Percentiles rank a stretch among this genome's conserved stretches.
These are phyloP conservation scores for Aspergillus hancockii DNA, from an alignment of 495 filamentous ascomycete species.

Conservation along the genomic window DNA sequence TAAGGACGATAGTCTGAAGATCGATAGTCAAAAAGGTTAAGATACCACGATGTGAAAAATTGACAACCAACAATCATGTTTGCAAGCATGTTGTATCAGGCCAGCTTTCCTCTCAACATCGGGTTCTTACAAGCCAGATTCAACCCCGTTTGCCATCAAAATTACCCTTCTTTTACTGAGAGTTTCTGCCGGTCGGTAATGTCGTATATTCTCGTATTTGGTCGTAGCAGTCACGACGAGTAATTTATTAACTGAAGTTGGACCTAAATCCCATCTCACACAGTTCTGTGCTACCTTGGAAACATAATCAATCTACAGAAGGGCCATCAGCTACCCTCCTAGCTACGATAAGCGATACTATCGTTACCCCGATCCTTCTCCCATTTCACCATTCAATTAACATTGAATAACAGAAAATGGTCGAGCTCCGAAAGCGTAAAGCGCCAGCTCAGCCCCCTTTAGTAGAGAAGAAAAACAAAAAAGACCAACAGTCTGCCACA, in stretches of 20 bases:
- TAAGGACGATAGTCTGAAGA: not conserved
- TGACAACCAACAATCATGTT: not conserved
- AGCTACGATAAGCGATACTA: not conserved
- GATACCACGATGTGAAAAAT: not conserved
- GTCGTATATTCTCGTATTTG: not conserved
- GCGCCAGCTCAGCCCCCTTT: conserved; percentile 56
- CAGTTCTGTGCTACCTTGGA: too few relatives aligned
- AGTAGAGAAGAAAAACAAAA: conserved; percentile 56
- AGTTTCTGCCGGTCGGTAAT: too few relatives aligned
- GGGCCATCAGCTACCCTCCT: not conserved
- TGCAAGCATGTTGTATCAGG: not conserved
- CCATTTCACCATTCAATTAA: not conserved
- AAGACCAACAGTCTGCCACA: conserved; percentile 46
- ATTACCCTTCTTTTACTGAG: too few relatives aligned
- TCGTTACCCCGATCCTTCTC: not conserved
- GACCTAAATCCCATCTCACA: not conserved
- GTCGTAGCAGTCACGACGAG: not conserved
- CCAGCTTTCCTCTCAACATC: not conserved
- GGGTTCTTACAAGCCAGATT: not conserved
- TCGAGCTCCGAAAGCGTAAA: conserved; percentile 77
- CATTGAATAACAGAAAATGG: conserved; percentile 34
- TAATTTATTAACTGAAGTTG: too few relatives aligned
- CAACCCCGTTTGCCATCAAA: too few relatives aligned
- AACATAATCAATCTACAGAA: too few relatives aligned
- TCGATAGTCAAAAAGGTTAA: not conserved